Percentiles rank a stretch among this genome's conserved stretches.
Evolutionary conservation across 208 protist genomes (phyloP).

Genomic region (Crithidia bombi): DNA sequence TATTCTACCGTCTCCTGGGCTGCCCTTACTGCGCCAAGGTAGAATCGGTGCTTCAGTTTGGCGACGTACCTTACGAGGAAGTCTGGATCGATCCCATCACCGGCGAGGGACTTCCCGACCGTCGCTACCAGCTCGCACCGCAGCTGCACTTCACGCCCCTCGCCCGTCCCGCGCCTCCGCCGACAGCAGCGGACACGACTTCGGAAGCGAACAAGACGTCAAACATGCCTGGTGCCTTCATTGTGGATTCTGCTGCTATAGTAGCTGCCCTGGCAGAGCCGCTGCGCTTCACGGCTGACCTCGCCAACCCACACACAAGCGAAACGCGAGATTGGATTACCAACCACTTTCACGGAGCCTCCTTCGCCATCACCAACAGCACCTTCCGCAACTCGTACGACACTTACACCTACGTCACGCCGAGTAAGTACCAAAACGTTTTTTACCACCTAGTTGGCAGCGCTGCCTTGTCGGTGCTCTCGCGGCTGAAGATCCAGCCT

Average conservation of each 20-base stretch:
- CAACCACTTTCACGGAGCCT: conserved; percentile 68
- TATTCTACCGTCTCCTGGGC: conserved; percentile 75
- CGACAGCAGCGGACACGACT: background rate
- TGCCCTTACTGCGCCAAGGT: conserved; percentile 91
- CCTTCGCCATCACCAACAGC: conserved; percentile 72
- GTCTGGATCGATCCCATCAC: conserved; percentile 75
- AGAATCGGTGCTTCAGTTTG: conserved; percentile 66
- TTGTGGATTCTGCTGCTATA: conserved; percentile 74
- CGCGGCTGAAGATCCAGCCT: conserved; percentile 62
- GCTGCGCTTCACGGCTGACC: conserved; percentile 54
- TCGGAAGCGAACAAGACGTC: background rate
- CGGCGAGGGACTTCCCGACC: conserved; percentile 62
- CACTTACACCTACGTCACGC: conserved; percentile 60
- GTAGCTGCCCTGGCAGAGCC: conserved; percentile 51
- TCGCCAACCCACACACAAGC: conserved; percentile 48
- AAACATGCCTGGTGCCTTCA: conserved; percentile 20
- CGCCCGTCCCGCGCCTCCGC: background rate
- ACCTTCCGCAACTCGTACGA: conserved; percentile 64
- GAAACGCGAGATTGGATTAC: conserved; percentile 74
- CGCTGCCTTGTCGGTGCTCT: conserved; percentile 51
- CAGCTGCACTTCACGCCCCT: conserved; percentile 64
- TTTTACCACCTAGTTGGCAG: conserved; percentile 63
- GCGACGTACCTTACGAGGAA: conserved; percentile 70
- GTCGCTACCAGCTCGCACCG: conserved; percentile 72
- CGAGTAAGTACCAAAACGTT: conserved; percentile 59